Evolutionary conservation across 2,329 filamentous ascomycete genomes (phyloP).

Genomic region (Chalara sp.): DNA sequence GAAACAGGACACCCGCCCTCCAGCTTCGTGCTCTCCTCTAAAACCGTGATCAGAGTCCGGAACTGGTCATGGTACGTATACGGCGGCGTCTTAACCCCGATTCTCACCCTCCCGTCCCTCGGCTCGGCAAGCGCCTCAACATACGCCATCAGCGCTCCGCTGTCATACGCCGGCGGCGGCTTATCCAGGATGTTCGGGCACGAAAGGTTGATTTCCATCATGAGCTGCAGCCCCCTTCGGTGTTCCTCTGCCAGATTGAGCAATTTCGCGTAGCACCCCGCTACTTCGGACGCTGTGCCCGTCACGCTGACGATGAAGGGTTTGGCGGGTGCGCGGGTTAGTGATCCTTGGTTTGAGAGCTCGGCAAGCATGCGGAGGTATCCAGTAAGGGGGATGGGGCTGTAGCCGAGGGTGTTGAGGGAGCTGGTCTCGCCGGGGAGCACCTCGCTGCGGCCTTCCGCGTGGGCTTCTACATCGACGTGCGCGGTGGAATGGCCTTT

Average conservation of each 20-base stretch:
- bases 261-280: conserved; percentile 40
- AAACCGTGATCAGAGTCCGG: conserved; percentile 42
- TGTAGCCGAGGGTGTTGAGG: conserved; percentile 71
- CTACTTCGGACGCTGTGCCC: conserved; percentile 51
- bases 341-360: conserved; percentile 29
- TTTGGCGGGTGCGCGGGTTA: conserved; percentile 33
- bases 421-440: conserved; percentile 32
- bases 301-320: conserved; percentile 67
- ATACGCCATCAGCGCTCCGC: conserved; percentile 44
- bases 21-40: conserved; percentile 27
- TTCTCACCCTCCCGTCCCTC: conserved; percentile 11
- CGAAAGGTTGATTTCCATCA: conserved; percentile 71
- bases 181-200: conserved; percentile 67
- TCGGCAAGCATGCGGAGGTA: conserved; percentile 53
- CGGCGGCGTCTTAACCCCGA: conserved; percentile 70
- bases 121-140: conserved; percentile 31
- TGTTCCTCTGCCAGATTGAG: conserved; percentile 27
- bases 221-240: conserved; percentile 22
- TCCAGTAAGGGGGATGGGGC: conserved; percentile 49
- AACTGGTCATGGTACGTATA: conserved; percentile 68
- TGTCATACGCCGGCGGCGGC: conserved; percentile 65
- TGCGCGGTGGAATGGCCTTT: conserved; percentile 23
- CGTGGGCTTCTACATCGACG: conserved; percentile 2
- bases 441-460: conserved; percentile 11
- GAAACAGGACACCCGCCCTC: conserved; percentile 39